A percentile compares a stretch with the other conserved stretches of the same genome.
Evolutionary conservation across 352 stramenopile species (phyloP).

Genomic region (Pythium volutum): DNA sequence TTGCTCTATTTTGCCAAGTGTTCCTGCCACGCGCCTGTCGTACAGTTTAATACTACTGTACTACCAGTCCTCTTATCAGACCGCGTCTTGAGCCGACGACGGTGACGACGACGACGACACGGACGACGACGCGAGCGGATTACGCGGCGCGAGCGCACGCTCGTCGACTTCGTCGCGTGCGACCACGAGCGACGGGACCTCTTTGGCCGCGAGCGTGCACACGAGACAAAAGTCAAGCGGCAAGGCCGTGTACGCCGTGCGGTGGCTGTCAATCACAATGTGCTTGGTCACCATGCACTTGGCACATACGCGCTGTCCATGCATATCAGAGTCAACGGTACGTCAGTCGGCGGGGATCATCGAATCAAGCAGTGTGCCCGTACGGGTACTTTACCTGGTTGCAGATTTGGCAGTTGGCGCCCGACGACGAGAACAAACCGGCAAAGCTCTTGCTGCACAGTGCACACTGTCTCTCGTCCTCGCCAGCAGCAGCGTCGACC

Average conservation of each 20-base stretch:
- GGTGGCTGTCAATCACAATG: conserved; percentile 8
- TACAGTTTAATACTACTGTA: too few species aligned
- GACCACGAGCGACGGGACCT: neutral
- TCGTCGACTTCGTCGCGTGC: conserved; percentile 15
- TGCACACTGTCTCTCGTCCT: conserved; percentile 1
- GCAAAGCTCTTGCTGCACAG: conserved; percentile 8
- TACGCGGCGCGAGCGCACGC: neutral
- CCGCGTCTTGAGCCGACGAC: too few species aligned
- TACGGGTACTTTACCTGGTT: conserved; percentile 3
- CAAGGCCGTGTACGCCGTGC: neutral
- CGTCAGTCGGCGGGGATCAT: too few species aligned
- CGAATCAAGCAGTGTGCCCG: too few species aligned
- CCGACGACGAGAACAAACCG: conserved; percentile 6
- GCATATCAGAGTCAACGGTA: too few species aligned
- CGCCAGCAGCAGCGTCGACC: neutral
- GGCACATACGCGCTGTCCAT: conserved; percentile 16
- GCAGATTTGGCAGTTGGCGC: conserved; percentile 21
- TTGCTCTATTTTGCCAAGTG: too few species aligned
- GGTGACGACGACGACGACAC: neutral
- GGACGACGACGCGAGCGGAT: neutral
- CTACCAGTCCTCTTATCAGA: too few species aligned
- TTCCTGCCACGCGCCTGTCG: too few species aligned
- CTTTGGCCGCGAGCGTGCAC: conserved; percentile 17
- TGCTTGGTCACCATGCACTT: conserved; percentile 15
- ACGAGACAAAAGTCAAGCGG: conserved; percentile 19